phyloP scores from a whole-genome alignment of 441 rosid genomes.

The Pelargonium citronellum region DNA sequence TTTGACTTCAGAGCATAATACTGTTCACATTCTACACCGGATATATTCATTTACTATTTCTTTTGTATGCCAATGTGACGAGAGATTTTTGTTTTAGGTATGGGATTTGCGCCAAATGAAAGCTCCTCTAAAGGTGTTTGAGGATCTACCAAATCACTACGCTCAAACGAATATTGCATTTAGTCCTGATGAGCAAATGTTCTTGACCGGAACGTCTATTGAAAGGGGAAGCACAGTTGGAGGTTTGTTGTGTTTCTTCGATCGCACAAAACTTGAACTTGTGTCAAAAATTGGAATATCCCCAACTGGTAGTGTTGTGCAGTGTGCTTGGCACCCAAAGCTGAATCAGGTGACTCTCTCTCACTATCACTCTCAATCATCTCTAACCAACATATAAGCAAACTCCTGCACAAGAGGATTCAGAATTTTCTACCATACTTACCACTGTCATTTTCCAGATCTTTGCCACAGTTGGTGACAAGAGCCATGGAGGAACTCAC shows the following conservation, averaged over 20 bases:
- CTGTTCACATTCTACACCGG: constrained; percentile 1
- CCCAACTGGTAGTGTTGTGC: constrained; percentile 80
- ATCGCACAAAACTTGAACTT: constrained; percentile 76
- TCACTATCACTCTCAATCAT: not conserved
- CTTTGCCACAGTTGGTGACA: constrained; percentile 86
- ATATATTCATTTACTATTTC: constrained; percentile 12
- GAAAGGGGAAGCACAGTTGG: constrained; percentile 80
- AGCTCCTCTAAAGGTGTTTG: constrained; percentile 60
- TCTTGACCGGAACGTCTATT: constrained; percentile 87
- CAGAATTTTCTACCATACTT: constrained; percentile 9
- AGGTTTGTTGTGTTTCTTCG: constrained; percentile 81
- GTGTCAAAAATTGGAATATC: constrained; percentile 85
- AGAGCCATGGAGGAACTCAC: constrained; percentile 83
- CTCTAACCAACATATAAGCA: not conserved
- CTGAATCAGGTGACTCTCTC: constrained; percentile 70
- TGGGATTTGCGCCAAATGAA: constrained; percentile 93
- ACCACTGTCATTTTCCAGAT: constrained; percentile 35
- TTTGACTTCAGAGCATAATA: constrained; percentile 10
- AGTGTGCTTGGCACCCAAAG: constrained; percentile 88
- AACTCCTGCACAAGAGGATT: constrained; percentile 7
- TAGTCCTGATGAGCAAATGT: constrained; percentile 84
- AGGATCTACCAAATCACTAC: constrained; percentile 82
- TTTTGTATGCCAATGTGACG: constrained; percentile 15
- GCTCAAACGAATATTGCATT: constrained; percentile 86
- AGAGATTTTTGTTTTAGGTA: constrained; percentile 40